phyloP scores from a whole-genome alignment of 2,329 filamentous ascomycete genomes.

The Colletotrichum lini region DNA sequence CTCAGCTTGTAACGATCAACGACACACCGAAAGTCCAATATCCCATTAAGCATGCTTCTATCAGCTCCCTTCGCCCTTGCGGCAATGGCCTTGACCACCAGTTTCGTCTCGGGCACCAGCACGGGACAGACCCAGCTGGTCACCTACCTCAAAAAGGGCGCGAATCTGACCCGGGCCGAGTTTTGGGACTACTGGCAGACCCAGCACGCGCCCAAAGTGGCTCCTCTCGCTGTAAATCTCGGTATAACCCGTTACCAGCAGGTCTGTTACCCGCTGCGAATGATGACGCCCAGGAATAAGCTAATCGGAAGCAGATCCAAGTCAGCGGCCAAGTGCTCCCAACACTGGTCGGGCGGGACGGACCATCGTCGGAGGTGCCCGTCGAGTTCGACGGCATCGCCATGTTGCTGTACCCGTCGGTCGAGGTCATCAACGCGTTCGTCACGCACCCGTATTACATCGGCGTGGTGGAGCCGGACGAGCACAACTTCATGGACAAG shows the following conservation, averaged over 20 bases:
- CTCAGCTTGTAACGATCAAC: not conserved
- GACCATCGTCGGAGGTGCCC: conserved; percentile 42
- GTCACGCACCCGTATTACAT: conserved; percentile 49
- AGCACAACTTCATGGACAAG: conserved; percentile 50
- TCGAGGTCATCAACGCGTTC: conserved; percentile 45
- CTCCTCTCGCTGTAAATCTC: conserved; percentile 47
- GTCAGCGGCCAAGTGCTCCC: not conserved
- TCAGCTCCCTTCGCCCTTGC: not conserved
- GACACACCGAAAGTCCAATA: not conserved
- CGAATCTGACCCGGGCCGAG: conserved; percentile 45
- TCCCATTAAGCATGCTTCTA: not conserved
- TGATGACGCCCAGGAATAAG: not conserved
- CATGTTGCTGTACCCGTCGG: conserved; percentile 47
- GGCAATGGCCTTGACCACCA: not conserved
- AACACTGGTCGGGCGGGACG: conserved; percentile 46
- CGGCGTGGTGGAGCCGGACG: conserved; percentile 48
- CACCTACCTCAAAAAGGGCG: conserved; percentile 48
- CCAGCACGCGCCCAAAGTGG: conserved; percentile 49
- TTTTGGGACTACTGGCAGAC: conserved; percentile 51
- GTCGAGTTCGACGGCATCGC: conserved; percentile 50
- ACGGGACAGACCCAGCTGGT: conserved; percentile 48
- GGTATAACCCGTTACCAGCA: conserved; percentile 50
- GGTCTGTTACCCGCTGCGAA: conserved; percentile 34
- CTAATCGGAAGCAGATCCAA: conserved; percentile 15
- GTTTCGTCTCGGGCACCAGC: conserved; percentile 48